Conservation (phyloP, 306 rosid genomes). For the Acmispon strigosus region DNA sequence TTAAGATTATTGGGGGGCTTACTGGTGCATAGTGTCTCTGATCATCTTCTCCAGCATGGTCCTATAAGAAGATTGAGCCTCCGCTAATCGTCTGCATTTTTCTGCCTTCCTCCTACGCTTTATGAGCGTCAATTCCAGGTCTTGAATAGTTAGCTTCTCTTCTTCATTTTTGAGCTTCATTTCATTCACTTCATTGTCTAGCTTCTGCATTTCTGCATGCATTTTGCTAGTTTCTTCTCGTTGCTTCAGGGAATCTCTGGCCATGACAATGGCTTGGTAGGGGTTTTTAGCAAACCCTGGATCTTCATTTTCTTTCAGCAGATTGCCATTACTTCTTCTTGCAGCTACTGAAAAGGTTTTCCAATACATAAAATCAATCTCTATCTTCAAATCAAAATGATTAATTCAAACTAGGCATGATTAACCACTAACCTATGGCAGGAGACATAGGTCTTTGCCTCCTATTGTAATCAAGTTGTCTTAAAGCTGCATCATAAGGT, state of each 20-base stretch:
- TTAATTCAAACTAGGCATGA: neutral
- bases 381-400: neutral
- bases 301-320: slow-evolving; percentile 70
- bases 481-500: slow-evolving; percentile 54
- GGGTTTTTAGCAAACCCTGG: slow-evolving; percentile 55
- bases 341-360: slow-evolving; percentile 36
- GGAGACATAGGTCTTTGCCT: slow-evolving; percentile 56
- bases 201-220: slow-evolving; percentile 62
- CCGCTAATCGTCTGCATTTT: slow-evolving; percentile 78
- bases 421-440: slow-evolving; percentile 49
- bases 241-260: slow-evolving; percentile 83
- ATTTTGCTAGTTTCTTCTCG: slow-evolving; percentile 63
- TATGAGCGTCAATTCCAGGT: slow-evolving; percentile 57
- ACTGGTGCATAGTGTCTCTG: slow-evolving; percentile 97
- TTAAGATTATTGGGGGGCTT: slow-evolving; percentile 24
- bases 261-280: slow-evolving; percentile 81
- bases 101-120: slow-evolving; percentile 77
- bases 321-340: slow-evolving; percentile 36
- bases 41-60: slow-evolving; percentile 93
- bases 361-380: neutral
- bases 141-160: slow-evolving; percentile 69
- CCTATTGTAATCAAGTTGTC: slow-evolving; percentile 64
- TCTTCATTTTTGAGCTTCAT: slow-evolving; percentile 73
- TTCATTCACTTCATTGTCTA: slow-evolving; percentile 69
- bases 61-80: slow-evolving; percentile 85